Evolutionary conservation across 768 basidiomycete species (phyloP).

Genomic region (Kwoniella heveanensis): DNA sequence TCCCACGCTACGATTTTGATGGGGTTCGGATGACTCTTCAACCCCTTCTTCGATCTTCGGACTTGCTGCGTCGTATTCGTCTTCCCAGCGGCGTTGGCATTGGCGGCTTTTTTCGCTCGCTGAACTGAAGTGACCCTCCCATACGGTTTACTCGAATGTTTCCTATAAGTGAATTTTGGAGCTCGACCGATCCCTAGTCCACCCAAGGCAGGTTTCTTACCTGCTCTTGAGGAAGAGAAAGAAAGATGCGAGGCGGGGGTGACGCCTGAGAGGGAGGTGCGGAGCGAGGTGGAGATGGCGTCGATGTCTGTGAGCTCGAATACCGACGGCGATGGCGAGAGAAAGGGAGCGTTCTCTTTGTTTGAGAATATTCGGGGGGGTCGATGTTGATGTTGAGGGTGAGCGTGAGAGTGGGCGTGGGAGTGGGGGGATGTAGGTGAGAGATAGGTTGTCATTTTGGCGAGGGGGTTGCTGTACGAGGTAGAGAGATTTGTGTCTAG

Average conservation of each 20-base stretch:
- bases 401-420: slow-evolving; percentile 1
- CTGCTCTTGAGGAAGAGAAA: not conserved
- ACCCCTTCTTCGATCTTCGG: slow-evolving; percentile 1
- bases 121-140: slow-evolving; percentile 15
- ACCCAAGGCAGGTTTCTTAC: slow-evolving; percentile 7
- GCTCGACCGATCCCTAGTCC: slow-evolving; percentile 28
- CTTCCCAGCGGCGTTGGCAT: not conserved
- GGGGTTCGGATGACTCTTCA: slow-evolving; percentile 4
- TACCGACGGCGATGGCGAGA: slow-evolving; percentile 7
- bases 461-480: not conserved
- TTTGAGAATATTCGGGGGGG: slow-evolving; percentile 10
- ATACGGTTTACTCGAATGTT: slow-evolving; percentile 23
- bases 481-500: not conserved
- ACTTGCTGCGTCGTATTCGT: not conserved
- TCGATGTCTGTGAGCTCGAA: slow-evolving; percentile 23
- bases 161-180: slow-evolving; percentile 19
- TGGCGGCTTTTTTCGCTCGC: slow-evolving; percentile 21
- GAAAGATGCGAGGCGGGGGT: not conserved
- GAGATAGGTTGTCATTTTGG: slow-evolving; percentile 17
- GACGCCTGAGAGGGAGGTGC: slow-evolving; percentile 18
- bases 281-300: slow-evolving; percentile 21
- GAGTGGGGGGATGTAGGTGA: not conserved
- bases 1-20: slow-evolving; percentile 2
- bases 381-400: slow-evolving; percentile 5
- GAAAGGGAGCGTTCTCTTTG: slow-evolving; percentile 31